A percentile compares a stretch with the other conserved stretches of the same genome.
These are phyloP conservation scores for Gracilariopsis chorda DNA, from an alignment of 23 red algal genomes.

Conservation along the genomic window DNA sequence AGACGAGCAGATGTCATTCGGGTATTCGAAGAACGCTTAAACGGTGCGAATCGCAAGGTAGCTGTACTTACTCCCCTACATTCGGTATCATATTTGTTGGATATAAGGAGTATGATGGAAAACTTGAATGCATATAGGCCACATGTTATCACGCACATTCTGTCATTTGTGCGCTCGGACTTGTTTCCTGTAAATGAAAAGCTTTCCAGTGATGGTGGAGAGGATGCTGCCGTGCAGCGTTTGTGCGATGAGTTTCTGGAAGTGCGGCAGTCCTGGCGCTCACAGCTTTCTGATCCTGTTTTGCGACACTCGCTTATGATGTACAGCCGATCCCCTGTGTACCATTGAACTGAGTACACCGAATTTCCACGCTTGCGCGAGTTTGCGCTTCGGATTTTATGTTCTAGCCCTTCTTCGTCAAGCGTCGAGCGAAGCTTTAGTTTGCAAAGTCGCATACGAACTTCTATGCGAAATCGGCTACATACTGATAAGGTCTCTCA, in stretches of 20 bases:
- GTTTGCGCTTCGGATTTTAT: not conserved
- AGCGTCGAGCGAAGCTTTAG: conserved; percentile 15
- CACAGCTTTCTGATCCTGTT: not conserved
- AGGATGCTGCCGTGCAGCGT: not conserved
- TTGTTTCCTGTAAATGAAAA: not conserved
- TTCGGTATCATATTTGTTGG: not conserved
- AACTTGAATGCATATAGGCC: not conserved
- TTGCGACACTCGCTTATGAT: not conserved
- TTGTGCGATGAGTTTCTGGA: not conserved
- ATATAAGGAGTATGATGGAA: not conserved
- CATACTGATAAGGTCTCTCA: not conserved
- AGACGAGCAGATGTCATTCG: not conserved
- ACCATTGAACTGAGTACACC: not conserved
- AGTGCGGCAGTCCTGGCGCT: not conserved
- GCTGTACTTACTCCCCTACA: not conserved
- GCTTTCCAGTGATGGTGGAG: not conserved
- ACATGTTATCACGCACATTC: not conserved
- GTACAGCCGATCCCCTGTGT: not conserved
- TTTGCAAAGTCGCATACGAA: not conserved
- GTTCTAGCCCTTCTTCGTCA: not conserved
- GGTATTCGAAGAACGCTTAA: not conserved
- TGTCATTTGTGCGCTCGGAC: not conserved
- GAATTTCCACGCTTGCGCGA: not conserved
- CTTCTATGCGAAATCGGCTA: not conserved
- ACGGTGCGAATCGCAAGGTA: not conserved